Conservation (phyloP, 2,329 filamentous ascomycete genomes). For the Apiospora kogelbergensis region DNA sequence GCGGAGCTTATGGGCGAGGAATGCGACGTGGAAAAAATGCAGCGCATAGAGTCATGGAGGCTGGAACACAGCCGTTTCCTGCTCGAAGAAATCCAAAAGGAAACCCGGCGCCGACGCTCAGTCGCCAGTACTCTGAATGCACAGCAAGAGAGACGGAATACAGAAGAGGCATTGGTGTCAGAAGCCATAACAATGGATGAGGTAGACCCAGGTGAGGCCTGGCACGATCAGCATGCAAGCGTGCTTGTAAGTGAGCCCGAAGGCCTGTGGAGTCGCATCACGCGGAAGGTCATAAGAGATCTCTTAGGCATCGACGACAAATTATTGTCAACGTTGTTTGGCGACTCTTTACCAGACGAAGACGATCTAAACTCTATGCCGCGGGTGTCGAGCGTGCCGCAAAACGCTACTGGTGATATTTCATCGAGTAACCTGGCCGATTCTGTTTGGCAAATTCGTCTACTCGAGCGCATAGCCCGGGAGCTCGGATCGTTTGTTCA, state of each 20-base stretch:
- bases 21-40: constrained; percentile 72
- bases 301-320: constrained; percentile 89
- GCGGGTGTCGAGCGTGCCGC: constrained; percentile 38
- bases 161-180: constrained; percentile 16
- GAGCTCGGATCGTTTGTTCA: constrained; percentile 84
- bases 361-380: constrained; percentile 49
- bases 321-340: constrained; percentile 81
- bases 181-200: constrained; percentile 37
- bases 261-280: constrained; percentile 78
- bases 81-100: constrained; percentile 84
- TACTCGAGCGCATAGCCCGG: constrained; percentile 80
- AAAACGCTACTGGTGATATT: constrained; percentile 24
- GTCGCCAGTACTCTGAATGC: neutral
- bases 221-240: constrained; percentile 52
- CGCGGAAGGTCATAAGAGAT: constrained; percentile 82
- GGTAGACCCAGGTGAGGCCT: constrained; percentile 40
- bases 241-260: constrained; percentile 50
- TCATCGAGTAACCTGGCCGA: constrained; percentile 35
- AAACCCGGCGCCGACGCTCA: constrained; percentile 66
- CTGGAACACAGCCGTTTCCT: constrained; percentile 85
- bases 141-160: neutral
- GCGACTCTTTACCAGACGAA: constrained; percentile 67
- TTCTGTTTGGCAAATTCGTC: constrained; percentile 69
- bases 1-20: constrained; percentile 53
- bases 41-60: constrained; percentile 88